These are phyloP conservation scores for Ophiocordyceps polyrhachis-furcata DNA, from an alignment of 2,329 filamentous ascomycete species.

Conservation along the genomic window DNA sequence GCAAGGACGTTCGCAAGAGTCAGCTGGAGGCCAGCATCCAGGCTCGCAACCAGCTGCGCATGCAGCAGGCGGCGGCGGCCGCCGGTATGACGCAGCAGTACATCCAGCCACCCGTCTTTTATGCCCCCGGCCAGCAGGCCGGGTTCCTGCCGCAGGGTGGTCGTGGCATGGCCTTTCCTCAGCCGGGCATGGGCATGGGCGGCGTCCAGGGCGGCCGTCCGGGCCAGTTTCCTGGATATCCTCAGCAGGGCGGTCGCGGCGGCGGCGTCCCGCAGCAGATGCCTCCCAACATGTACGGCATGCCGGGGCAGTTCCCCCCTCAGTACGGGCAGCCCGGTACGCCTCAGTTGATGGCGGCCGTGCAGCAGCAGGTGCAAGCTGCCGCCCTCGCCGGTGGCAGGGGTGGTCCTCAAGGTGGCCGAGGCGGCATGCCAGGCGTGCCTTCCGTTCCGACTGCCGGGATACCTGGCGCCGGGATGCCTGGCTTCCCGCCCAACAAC, in stretches of 20 bases:
- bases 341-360: conserved; percentile 64
- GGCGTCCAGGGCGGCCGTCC: conserved; percentile 65
- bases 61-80: conserved; percentile 89
- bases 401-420: conserved; percentile 46
- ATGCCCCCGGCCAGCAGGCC: conserved; percentile 64
- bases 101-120: conserved; percentile 87
- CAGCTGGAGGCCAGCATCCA: conserved; percentile 99
- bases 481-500: conserved; percentile 38
- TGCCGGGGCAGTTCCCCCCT: conserved; percentile 65
- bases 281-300: conserved; percentile 68
- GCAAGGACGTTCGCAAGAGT: conserved; percentile 98
- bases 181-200: conserved; percentile 45
- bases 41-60: conserved; percentile 93
- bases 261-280: conserved; percentile 76
- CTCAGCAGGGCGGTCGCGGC: conserved; percentile 74
- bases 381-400: conserved; percentile 40
- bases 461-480: conserved; percentile 30
- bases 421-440: conserved; percentile 59
- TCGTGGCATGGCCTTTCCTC: conserved; percentile 48
- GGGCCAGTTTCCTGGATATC: conserved; percentile 71
- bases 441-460: conserved; percentile 39
- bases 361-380: conserved; percentile 60
- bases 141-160: conserved; percentile 46
- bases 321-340: conserved; percentile 65
- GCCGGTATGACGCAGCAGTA: conserved; percentile 75